A percentile compares a stretch with the other conserved stretches of the same genome.
phyloP scores from a whole-genome alignment of 2,329 filamentous ascomycete genomes.

The Botryotinia narcissicola region DNA sequence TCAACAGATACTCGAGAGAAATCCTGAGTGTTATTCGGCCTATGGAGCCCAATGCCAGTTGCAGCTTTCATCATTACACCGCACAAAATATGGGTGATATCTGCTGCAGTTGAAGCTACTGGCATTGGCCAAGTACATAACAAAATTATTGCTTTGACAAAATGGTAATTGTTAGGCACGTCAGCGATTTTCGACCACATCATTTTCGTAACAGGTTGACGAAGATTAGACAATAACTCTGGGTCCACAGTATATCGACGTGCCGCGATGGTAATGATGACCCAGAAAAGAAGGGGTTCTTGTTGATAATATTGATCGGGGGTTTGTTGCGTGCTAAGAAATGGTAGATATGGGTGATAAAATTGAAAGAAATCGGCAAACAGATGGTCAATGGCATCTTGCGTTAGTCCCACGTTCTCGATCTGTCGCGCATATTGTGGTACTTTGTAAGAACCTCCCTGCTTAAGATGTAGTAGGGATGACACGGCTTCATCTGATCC shows the following conservation, averaged over 20 bases:
- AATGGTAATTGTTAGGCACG: constrained; percentile 74
- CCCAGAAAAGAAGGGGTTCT: constrained; percentile 82
- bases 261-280: constrained; percentile 71
- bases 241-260: constrained; percentile 64
- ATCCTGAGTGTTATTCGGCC: constrained; percentile 78
- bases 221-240: constrained; percentile 61
- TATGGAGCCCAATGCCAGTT: constrained; percentile 77
- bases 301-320: constrained; percentile 76
- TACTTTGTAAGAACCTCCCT: constrained; percentile 53
- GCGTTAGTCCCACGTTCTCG: constrained; percentile 62
- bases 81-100: constrained; percentile 74
- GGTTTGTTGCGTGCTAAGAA: constrained; percentile 63
- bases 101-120: constrained; percentile 75
- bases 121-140: constrained; percentile 81
- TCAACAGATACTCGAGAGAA: constrained; percentile 75
- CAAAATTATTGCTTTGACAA: constrained; percentile 77
- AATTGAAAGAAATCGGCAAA: constrained; percentile 73
- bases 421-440: constrained; percentile 43
- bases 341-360: constrained; percentile 76
- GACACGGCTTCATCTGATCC: constrained; percentile 66
- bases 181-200: constrained; percentile 76
- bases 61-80: constrained; percentile 86
- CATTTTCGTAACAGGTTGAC: constrained; percentile 65
- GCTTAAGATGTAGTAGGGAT: constrained; percentile 63
- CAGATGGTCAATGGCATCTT: constrained; percentile 60